phyloP scores from a whole-genome alignment of 2,329 filamentous ascomycete genomes.

The Curvularia sp. region DNA sequence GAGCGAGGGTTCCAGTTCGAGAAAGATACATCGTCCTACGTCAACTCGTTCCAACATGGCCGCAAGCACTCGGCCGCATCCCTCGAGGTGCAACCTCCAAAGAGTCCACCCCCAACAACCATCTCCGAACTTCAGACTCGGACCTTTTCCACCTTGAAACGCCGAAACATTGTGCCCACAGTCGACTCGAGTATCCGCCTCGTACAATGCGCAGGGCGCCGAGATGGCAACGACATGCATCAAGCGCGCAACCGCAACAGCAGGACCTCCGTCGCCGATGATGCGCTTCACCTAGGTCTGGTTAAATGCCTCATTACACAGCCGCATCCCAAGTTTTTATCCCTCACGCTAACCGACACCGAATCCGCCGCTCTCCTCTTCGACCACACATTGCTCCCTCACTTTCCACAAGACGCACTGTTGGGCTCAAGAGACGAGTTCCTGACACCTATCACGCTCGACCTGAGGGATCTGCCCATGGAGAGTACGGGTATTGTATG shows the following conservation, averaged over 20 bases:
- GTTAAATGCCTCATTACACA: constrained; percentile 57
- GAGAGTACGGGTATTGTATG: constrained; percentile 96
- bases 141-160: constrained; percentile 84
- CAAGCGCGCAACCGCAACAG: constrained; percentile 39
- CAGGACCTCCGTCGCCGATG: constrained; percentile 48
- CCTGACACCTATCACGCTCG: constrained; percentile 85
- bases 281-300: constrained; percentile 57
- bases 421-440: constrained; percentile 76
- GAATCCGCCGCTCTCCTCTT: constrained; percentile 77
- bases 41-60: constrained; percentile 61
- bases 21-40: constrained; percentile 66
- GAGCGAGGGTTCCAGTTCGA: constrained; percentile 85
- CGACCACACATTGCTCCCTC: constrained; percentile 69
- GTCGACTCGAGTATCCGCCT: constrained; percentile 74
- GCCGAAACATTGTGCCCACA: constrained; percentile 74
- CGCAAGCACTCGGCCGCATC: constrained; percentile 57
- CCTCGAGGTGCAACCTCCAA: constrained; percentile 60
- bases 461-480: constrained; percentile 79
- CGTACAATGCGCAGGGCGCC: constrained; percentile 79
- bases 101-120: constrained; percentile 78
- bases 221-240: constrained; percentile 46
- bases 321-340: constrained; percentile 72
- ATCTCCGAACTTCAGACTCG: constrained; percentile 80
- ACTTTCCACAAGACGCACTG: constrained; percentile 68
- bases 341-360: constrained; percentile 73